Evolutionary conservation across 2,329 filamentous ascomycete species (phyloP).

Genomic region (Fonsecaea monophora): DNA sequence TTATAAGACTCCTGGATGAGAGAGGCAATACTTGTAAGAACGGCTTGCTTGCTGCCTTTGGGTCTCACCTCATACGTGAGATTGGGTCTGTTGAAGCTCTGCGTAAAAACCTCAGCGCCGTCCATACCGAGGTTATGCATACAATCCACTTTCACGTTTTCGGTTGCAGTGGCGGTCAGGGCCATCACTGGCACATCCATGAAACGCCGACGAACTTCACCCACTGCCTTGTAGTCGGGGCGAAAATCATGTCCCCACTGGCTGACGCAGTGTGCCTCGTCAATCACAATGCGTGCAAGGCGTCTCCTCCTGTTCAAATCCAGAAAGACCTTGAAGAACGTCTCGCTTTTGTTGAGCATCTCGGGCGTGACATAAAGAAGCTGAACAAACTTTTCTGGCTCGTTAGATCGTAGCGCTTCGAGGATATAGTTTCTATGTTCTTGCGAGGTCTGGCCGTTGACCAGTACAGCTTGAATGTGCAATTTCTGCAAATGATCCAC

Average conservation of each 20-base stretch:
- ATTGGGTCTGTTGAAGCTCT: constrained; percentile 98
- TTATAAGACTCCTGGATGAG: constrained; percentile 73
- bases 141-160: constrained; percentile 89
- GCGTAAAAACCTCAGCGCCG: constrained; percentile 78
- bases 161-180: constrained; percentile 90
- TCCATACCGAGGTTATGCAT: constrained; percentile 88
- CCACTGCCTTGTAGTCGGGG: constrained; percentile 89
- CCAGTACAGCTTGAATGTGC: constrained; percentile 77
- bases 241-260: constrained; percentile 99
- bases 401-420: constrained; percentile 64
- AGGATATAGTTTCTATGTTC: constrained; percentile 72
- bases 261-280: constrained; percentile 98
- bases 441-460: constrained; percentile 76
- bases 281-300: constrained; percentile 90
- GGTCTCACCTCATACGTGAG: constrained; percentile 82
- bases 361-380: constrained; percentile 95
- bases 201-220: constrained; percentile 73
- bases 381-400: constrained; percentile 79
- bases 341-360: constrained; percentile 84
- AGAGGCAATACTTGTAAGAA: constrained; percentile 60
- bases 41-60: constrained; percentile 68
- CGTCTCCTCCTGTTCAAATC: constrained; percentile 72
- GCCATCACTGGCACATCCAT: constrained; percentile 89
- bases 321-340: constrained; percentile 70
- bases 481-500: constrained; percentile 79